Base-by-base conservation (phyloP, 2,329 filamentous ascomycete species). In the Sporothrix inflata region DNA sequence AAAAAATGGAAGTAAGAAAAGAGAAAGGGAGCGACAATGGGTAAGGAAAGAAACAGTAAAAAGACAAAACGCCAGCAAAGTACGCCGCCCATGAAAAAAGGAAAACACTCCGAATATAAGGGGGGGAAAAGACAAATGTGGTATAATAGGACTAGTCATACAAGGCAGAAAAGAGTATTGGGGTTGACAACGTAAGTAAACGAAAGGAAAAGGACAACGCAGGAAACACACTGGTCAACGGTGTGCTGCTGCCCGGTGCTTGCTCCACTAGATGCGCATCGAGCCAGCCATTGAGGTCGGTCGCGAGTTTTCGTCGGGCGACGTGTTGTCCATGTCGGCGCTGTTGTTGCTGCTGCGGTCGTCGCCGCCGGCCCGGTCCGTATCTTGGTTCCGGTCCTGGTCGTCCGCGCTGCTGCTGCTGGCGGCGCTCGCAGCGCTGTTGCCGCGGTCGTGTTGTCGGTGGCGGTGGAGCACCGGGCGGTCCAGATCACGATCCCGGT, bases 321-420 rank as follows among this genome's bases (percentile, higher is more conserved):
- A 72, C 38, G 72, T 74, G 49, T 74, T 74, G 71, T 74, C 73
- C 71, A 71, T 72, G 38, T 72, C 71, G 16, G 55, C 70, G 42
- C 72, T 74, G 42, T 61, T 72, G 70, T 40, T 74, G 72, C 72
- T 73, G 70, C 74, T 72, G 16, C 53, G 68, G 49, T 73, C 72
- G 47, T 73, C 67, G 2, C 16, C 53, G 34, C 70, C 65, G 7
- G 63, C 49, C 7, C 66, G 55, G 47, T 45, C 71, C n/a, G 47
- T 69, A 14, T 51, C 63, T 49, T 67, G 63, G 66, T 27, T n/a
- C 38, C 38, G 57, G 57, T 38, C 47, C 30, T 27, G 27, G 63
- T 51, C 65, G 21, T 66, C 69, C 19, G 57, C 60, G 21, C 47
- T 51, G 51, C 40, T 49, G 16, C 4, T 40, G 45, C 47, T 66